Evolutionary conservation across 352 stramenopile genomes (phyloP), one percentile per base, ranked within the genome.

Genomic region (Phytophthora vignae): DNA sequence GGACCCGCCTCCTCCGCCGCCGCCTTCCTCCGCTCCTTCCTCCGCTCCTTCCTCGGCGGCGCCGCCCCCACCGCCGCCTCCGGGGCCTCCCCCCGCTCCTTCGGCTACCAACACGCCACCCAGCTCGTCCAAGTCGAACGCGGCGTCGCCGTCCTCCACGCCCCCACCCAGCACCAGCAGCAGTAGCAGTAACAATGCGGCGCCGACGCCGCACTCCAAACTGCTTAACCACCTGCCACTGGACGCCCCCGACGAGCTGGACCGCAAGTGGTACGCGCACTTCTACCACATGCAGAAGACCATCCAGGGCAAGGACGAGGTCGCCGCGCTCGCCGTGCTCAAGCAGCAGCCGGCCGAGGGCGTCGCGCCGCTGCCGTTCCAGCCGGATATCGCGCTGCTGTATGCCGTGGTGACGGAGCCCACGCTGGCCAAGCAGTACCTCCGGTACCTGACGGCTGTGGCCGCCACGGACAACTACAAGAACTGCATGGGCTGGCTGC

Each of bases 201-300:
- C 72, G 3, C 60, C 72, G 9, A 83, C 82, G 10, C 89, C 89
- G 1, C 71, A 79, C 53, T 96, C 87, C 10, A 94, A 93, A 64
- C 70, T 96, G 7, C 67, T 96, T 31, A 91, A 87, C 31, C 84
- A 94, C 54, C 54, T 83, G 46, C 87, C 89, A 38, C 77, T 94
- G n/a, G 89, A 96, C 31, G 75, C 72, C 0, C 82, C 89, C 0
- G 89, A 96, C 27, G 89, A 96, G 49, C 65, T 95, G 42, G 89
- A 96, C 46, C 85, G 89, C 53, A 96, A 96, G 60, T 96, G 89
- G 89, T 94, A 91, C 48, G 87, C 86, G 46, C 89, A 96, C 53
- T 95, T 91, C 55, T 93, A 94, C 58, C 84, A 93, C 69, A 90
- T 94, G 81, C 89, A 95, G 54, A 96, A 95, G 67, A 74, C 84